These are phyloP conservation scores for Glycyrrhiza uralensis DNA, from an alignment of 306 rosid species.

Conservation along the genomic window DNA sequence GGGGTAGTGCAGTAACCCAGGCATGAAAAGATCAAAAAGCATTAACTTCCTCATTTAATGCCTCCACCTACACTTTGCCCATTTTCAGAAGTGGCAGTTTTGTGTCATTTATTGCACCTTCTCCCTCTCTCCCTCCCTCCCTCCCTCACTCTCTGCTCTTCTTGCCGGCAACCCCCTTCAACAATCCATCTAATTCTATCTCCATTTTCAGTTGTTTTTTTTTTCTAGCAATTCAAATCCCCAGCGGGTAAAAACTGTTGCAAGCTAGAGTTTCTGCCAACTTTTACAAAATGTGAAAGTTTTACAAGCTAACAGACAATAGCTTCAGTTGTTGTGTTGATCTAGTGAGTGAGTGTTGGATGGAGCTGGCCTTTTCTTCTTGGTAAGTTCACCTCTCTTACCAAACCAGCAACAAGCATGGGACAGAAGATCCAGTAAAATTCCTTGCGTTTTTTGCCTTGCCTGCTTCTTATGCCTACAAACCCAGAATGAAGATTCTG, in stretches of 20 bases:
- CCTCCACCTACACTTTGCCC: constrained; percentile 50
- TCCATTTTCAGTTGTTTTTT: neutral
- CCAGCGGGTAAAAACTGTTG: neutral
- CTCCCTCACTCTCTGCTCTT: neutral
- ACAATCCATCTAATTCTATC: constrained; percentile 5
- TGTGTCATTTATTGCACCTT: constrained; percentile 53
- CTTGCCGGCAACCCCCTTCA: constrained; percentile 31
- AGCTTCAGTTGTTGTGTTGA: neutral
- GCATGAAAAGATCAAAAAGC: constrained; percentile 61
- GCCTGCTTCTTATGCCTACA: neutral
- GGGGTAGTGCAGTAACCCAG: constrained; percentile 28
- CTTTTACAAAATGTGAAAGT: neutral
- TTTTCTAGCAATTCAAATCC: constrained; percentile 20
- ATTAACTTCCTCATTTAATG: constrained; percentile 76
- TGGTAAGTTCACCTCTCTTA: constrained; percentile 23
- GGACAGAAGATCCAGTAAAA: neutral
- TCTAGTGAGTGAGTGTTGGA: neutral
- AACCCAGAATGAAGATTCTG: constrained; percentile 9
- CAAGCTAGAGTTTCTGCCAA: neutral
- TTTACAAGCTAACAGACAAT: neutral
- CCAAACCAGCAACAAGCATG: constrained; percentile 4
- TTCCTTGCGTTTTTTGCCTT: neutral
- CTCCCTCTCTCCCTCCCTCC: constrained; percentile 17
- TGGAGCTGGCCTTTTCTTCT: constrained; percentile 19
- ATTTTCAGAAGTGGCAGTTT: constrained; percentile 56